phyloP scores from a whole-genome alignment of 768 basidiomycete species.

The Lactarius sanguifluus region DNA sequence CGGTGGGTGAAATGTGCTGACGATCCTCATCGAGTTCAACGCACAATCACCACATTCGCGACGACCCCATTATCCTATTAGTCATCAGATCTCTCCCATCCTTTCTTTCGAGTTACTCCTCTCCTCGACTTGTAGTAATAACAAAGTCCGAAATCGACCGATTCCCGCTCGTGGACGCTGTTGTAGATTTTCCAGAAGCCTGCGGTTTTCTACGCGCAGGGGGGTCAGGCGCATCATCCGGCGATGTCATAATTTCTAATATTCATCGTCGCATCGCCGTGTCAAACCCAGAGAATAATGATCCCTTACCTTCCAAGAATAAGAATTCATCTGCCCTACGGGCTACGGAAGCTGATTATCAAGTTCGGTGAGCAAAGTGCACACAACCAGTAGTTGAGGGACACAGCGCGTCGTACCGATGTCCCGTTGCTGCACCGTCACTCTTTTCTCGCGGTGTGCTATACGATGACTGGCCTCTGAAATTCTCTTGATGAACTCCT shows the following conservation, averaged over 20 bases:
- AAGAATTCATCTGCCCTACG: slow-evolving; percentile 71
- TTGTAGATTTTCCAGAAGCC: slow-evolving; percentile 30
- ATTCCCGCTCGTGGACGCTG: slow-evolving; percentile 28
- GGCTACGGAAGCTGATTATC: slow-evolving; percentile 52
- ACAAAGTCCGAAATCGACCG: slow-evolving; percentile 54
- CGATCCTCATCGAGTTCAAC: slow-evolving; percentile 46
- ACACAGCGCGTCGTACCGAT: slow-evolving; percentile 52
- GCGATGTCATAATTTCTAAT: slow-evolving; percentile 60
- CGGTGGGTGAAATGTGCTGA: slow-evolving; percentile 74
- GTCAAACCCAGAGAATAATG: neutral
- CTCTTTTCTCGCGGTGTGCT: slow-evolving; percentile 68
- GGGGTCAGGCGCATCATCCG: slow-evolving; percentile 41
- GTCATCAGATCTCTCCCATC: slow-evolving; percentile 2
- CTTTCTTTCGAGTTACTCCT: no score
- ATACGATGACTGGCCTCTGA: slow-evolving; percentile 68
- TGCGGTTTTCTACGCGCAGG: slow-evolving; percentile 47
- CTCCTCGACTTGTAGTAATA: slow-evolving; percentile 41
- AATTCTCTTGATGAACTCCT: slow-evolving; percentile 81
- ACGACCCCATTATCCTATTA: neutral
- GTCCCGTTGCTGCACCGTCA: slow-evolving; percentile 77
- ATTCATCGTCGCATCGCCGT: neutral
- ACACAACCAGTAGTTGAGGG: neutral
- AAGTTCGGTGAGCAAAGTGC: neutral
- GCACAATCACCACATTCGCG: neutral
- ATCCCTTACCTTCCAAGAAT: slow-evolving; percentile 68